Percentiles rank a stretch among this genome's conserved stretches.
phyloP scores from a whole-genome alignment of 2,329 filamentous ascomycete genomes.

The Fusarium oxysporum region DNA sequence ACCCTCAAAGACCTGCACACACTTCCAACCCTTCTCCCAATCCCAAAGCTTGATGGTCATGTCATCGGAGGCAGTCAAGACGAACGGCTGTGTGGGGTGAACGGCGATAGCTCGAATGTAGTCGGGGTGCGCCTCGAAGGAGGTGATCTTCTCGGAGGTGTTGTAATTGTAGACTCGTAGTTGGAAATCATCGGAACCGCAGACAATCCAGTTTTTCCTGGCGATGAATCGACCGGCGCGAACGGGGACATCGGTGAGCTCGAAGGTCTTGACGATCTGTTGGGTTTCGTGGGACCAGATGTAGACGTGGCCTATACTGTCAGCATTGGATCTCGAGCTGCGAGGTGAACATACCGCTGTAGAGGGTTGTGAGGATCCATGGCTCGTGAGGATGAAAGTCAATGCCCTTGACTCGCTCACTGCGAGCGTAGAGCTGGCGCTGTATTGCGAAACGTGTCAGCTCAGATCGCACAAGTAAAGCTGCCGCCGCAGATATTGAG shows the following conservation, averaged over 20 bases:
- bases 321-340: constrained; percentile 7
- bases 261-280: constrained; percentile 97
- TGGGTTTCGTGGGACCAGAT: constrained; percentile 99
- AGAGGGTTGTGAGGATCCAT: constrained; percentile 96
- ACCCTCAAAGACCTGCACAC: constrained; percentile 95
- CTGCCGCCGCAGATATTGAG: not conserved
- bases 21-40: constrained; percentile 99
- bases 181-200: constrained; percentile 92
- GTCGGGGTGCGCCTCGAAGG: constrained; percentile 97
- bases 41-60: constrained; percentile 99
- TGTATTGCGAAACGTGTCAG: constrained; percentile 47
- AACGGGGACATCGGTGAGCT: constrained; percentile 97
- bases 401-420: constrained; percentile 95
- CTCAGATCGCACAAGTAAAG: constrained; percentile 33
- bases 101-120: constrained; percentile 98
- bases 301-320: constrained; percentile 84
- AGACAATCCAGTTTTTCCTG: constrained; percentile 99
- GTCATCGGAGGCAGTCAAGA: constrained; percentile 95
- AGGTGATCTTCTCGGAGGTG: constrained; percentile 97
- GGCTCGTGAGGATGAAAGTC: constrained; percentile 97
- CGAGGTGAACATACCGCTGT: constrained; percentile 76
- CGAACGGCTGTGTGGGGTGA: constrained; percentile 94
- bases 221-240: constrained; percentile 96
- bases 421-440: constrained; percentile 74
- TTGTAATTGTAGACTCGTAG: constrained; percentile 98